These are phyloP conservation scores for Boletellus ananiceps DNA, from an alignment of 768 basidiomycete species.

Conservation along the genomic window DNA sequence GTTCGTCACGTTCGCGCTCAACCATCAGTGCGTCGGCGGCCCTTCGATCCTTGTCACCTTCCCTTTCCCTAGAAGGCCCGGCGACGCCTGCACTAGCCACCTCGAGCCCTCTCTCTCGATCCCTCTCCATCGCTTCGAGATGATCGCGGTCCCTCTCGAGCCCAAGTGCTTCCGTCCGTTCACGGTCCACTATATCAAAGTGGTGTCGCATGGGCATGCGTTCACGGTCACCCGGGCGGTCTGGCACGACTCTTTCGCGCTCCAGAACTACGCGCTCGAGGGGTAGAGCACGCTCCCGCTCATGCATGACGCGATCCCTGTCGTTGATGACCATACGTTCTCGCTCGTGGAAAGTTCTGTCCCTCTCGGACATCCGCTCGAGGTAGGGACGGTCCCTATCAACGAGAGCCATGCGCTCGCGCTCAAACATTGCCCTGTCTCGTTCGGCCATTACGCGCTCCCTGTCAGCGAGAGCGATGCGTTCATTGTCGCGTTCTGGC, in stretches of 20 bases:
- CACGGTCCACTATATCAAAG: slow-evolving; percentile 22
- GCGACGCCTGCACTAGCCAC: not conserved
- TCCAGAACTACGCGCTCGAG: slow-evolving; percentile 17
- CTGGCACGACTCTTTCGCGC: slow-evolving; percentile 20
- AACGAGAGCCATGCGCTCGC: slow-evolving; percentile 16
- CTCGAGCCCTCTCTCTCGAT: slow-evolving; percentile 29
- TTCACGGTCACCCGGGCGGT: slow-evolving; percentile 25
- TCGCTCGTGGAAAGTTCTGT: slow-evolving; percentile 19
- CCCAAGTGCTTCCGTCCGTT: slow-evolving; percentile 28
- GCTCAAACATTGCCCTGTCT: slow-evolving; percentile 21
- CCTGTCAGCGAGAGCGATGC: slow-evolving; percentile 14
- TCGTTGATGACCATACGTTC: slow-evolving; percentile 23
- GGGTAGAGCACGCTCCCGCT: slow-evolving; percentile 19
- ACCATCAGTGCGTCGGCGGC: slow-evolving; percentile 9
- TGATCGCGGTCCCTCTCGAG: slow-evolving; percentile 33
- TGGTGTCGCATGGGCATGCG: slow-evolving; percentile 20
- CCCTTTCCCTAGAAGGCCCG: slow-evolving; percentile 19
- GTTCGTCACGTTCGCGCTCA: slow-evolving; percentile 24
- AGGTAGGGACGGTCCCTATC: slow-evolving; percentile 21
- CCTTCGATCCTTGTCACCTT: slow-evolving; percentile 22
- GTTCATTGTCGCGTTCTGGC: slow-evolving; percentile 23
- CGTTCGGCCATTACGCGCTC: slow-evolving; percentile 23
- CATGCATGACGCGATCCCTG: slow-evolving; percentile 22
- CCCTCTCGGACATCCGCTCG: slow-evolving; percentile 22
- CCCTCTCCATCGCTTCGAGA: slow-evolving; percentile 25